These are phyloP conservation scores for Botrytis cinerea DNA, from an alignment of 2,329 filamentous ascomycete genomes.

Conservation along the genomic window DNA sequence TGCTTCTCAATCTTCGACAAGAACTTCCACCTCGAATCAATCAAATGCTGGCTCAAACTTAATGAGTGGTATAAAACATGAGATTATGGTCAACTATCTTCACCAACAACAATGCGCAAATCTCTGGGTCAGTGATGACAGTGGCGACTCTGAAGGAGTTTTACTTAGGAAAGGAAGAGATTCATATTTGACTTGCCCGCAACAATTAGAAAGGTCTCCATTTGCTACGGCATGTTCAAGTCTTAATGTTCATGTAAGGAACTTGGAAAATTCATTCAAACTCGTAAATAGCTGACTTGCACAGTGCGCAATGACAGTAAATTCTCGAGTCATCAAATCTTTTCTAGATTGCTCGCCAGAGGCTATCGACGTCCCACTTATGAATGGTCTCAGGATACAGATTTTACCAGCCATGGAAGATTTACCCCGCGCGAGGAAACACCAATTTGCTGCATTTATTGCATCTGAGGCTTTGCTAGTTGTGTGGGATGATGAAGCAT, in stretches of 20 bases:
- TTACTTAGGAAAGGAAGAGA: conserved; percentile 67
- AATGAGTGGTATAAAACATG: conserved; percentile 73
- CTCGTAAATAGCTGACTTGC: conserved; percentile 29
- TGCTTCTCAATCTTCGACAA: conserved; percentile 53
- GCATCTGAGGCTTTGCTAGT: conserved; percentile 69
- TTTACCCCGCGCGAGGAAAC: conserved; percentile 69
- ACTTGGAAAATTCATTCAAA: neutral
- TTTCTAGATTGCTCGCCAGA: conserved; percentile 73
- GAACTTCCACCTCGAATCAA: conserved; percentile 53
- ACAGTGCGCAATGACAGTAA: conserved; percentile 77
- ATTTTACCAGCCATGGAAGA: conserved; percentile 73
- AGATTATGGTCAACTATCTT: conserved; percentile 81
- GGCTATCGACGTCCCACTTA: conserved; percentile 72
- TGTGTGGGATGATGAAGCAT: conserved; percentile 80
- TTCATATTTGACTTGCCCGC: conserved; percentile 72
- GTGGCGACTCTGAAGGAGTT: conserved; percentile 70
- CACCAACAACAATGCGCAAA: conserved; percentile 77
- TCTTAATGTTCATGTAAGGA: conserved; percentile 69
- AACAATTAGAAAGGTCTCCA: conserved; percentile 60
- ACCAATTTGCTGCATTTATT: conserved; percentile 80
- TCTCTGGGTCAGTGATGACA: conserved; percentile 72
- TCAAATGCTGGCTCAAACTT: conserved; percentile 55
- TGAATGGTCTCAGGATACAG: conserved; percentile 75
- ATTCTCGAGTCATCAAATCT: conserved; percentile 76
- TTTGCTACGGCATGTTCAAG: conserved; percentile 66